phyloP scores from a whole-genome alignment of 2,329 filamentous ascomycete species.

The Penicillium sp. region DNA sequence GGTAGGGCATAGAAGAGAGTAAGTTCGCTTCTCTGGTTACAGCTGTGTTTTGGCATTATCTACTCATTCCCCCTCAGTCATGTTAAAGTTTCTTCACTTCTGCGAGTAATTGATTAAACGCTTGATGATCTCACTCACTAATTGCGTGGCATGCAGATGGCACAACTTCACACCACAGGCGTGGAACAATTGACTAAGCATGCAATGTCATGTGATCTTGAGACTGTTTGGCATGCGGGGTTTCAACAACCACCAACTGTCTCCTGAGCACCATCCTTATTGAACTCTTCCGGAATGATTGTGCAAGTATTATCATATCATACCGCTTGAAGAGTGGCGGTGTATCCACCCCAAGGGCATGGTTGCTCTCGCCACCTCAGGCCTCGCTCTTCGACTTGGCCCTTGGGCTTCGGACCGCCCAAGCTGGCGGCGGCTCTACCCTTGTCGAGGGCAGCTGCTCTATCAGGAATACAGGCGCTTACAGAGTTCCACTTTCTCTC shows the following conservation, averaged over 20 bases:
- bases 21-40: not conserved
- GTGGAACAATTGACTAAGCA: constrained; percentile 1
- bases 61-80: not conserved
- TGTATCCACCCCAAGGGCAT: not conserved
- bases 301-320: not conserved
- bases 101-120: constrained; percentile 7
- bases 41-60: not conserved
- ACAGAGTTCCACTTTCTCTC: constrained; percentile 35
- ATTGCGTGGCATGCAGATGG: constrained; percentile 8
- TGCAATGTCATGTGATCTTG: constrained; percentile 3
- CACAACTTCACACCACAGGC: not conserved
- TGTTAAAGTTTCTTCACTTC: constrained; percentile 10
- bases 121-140: not conserved
- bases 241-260: not conserved
- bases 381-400: not conserved
- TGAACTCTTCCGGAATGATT: not conserved
- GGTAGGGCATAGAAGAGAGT: not conserved
- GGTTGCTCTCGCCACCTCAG: not conserved
- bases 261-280: not conserved
- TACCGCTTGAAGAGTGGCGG: not conserved
- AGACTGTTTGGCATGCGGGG: constrained; percentile 9
- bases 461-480: constrained; percentile 39
- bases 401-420: not conserved
- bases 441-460: constrained; percentile 38
- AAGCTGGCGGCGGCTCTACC: constrained; percentile 26